Base-by-base conservation (phyloP, 805 yeast species). In the Yamadazyma scolyti region DNA sequence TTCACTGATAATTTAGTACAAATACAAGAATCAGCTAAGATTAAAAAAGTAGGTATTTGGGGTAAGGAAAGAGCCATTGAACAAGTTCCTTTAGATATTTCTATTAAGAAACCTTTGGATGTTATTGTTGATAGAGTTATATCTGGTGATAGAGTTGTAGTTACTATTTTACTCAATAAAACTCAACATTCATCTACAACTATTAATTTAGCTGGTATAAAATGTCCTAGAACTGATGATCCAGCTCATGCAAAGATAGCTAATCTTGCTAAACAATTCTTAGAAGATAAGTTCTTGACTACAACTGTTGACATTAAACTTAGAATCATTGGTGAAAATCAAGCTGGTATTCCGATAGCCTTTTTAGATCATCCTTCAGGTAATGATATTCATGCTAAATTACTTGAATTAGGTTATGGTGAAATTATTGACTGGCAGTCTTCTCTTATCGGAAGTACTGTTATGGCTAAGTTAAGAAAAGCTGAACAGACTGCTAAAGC, bases 361-460 rank as follows among this genome's bases (percentile, higher is more conserved):
- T 58, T 72, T 28, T 54, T 85, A 21, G 50, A 65, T 33, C 90
- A 83, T 48, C 86, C 94, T 19, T 82, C 83, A 4, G 95, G 95
- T 11, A 65, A 64, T 44, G 78, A 79, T 39, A 78, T 85, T 45
- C 76, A 82, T 36, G 82, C 77, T 42, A 73, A 75, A 41, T 60
- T 86, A 34, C 66, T 86, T 36, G 75, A 71, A 34, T 68, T 66
- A 33, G 96, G 96, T 8, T 65, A 80, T 18, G 95, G 82, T 9
- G 79, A 77, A 42, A 77, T 85, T 28, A 73, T 78, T 16, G 95
- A 86, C 52, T 80, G 90, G 87, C 95, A 87, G 52, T 75, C 87
- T 1, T 50, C 72, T 9, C 46, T 76, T 24, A 61, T 86, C 35
- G 95, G 95, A 4, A 61, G 87, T 8, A 58, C 67, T 25, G 62